Conservation (phyloP, 352 stramenopile genomes). For the Pythium brassicae region DNA sequence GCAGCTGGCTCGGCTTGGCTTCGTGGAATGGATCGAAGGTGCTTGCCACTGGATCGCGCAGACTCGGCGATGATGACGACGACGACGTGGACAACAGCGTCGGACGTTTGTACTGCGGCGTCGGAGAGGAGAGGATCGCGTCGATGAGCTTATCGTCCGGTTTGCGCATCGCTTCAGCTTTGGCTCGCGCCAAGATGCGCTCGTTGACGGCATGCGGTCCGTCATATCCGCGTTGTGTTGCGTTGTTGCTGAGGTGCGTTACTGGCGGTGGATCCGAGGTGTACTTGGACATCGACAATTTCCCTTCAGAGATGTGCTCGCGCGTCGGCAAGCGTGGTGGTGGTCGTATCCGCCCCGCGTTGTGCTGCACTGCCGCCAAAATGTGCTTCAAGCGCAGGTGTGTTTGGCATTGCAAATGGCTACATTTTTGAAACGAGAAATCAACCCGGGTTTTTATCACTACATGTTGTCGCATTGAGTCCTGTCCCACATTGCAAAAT, state of each 20-base stretch:
- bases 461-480: too few relatives aligned
- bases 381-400: too few relatives aligned
- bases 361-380: too few relatives aligned
- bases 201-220: slow-evolving; percentile 58
- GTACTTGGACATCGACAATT: neutral
- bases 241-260: neutral
- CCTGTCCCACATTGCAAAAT: too few relatives aligned
- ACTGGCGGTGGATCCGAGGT: neutral
- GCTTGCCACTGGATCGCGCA: slow-evolving; percentile 5
- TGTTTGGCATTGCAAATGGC: too few relatives aligned
- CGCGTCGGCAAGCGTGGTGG: too few relatives aligned
- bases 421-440: too few relatives aligned
- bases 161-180: slow-evolving; percentile 36
- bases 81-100: slow-evolving; percentile 26
- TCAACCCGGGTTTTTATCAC: too few relatives aligned
- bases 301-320: too few relatives aligned
- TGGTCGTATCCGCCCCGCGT: too few relatives aligned
- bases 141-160: slow-evolving; percentile 66
- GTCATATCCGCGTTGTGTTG: slow-evolving; percentile 24
- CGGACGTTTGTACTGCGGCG: slow-evolving; percentile 25
- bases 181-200: slow-evolving; percentile 51
- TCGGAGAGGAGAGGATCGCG: slow-evolving; percentile 63
- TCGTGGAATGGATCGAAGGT: slow-evolving; percentile 38
- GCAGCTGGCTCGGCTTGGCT: slow-evolving; percentile 23
- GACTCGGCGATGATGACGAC: slow-evolving; percentile 16